Evolutionary conservation across 2,329 filamentous ascomycete species (phyloP).

Genomic region (Ophiostoma sp.): DNA sequence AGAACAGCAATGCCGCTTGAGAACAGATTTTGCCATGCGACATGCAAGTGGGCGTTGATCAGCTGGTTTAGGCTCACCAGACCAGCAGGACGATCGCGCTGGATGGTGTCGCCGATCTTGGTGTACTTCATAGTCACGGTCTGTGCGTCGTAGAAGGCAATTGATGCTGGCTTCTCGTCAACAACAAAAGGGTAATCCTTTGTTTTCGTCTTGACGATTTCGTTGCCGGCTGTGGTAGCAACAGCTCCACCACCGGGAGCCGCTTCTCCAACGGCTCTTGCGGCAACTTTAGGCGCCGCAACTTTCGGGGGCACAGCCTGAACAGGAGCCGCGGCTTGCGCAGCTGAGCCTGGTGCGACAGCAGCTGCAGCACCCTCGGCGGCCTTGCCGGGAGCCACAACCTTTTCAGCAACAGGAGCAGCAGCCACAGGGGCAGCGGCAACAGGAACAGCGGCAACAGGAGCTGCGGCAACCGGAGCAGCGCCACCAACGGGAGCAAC

Average conservation of each 20-base stretch:
- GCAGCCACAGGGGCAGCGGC: not conserved
- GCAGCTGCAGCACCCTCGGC: not conserved
- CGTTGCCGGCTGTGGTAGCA: not conserved
- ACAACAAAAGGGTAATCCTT: slow-evolving; percentile 54
- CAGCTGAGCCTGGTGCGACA: not conserved
- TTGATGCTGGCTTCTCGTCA: slow-evolving; percentile 57
- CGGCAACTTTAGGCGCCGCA: slow-evolving; percentile 5
- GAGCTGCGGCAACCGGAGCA: not conserved
- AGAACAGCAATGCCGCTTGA: slow-evolving; percentile 71
- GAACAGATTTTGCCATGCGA: slow-evolving; percentile 76
- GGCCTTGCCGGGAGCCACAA: not conserved
- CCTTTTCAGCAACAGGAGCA: slow-evolving; percentile 4
- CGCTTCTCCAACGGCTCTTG: not conserved
- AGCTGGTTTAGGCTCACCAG: slow-evolving; percentile 63
- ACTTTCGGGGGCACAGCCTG: not conserved
- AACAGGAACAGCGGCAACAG: not conserved
- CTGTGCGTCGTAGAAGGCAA: slow-evolving; percentile 71
- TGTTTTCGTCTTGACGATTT: slow-evolving; percentile 15
- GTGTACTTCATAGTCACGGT: slow-evolving; percentile 62
- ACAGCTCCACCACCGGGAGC: not conserved
- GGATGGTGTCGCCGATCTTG: slow-evolving; percentile 58
- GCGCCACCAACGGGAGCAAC: slow-evolving; percentile 4
- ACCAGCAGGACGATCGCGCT: slow-evolving; percentile 52
- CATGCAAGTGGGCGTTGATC: slow-evolving; percentile 80
- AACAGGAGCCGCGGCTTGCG: not conserved